Conservation (phyloP, 2,329 filamentous ascomycete species). For the Fusarium sp. region DNA sequence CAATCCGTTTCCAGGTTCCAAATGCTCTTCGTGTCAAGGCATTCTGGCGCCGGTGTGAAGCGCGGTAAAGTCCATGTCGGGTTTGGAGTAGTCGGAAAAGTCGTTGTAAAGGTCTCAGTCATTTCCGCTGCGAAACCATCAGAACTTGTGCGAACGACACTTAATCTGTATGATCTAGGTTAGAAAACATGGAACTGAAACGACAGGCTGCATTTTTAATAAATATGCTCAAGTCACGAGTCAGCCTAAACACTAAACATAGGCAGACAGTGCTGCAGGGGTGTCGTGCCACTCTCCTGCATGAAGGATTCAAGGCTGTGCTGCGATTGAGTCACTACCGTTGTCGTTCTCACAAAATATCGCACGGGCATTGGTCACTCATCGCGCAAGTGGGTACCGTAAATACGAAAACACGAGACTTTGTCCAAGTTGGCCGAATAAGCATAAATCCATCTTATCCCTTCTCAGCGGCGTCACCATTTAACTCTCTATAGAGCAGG, state of each 20-base stretch:
- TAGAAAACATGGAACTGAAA: background rate
- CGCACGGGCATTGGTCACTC: background rate
- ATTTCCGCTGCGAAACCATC: fast-evolving
- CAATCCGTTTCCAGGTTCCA: background rate
- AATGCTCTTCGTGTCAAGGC: background rate
- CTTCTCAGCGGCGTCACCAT: background rate
- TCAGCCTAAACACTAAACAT: background rate
- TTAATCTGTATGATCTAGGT: fast-evolving
- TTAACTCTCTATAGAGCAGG: background rate
- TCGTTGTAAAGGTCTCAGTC: background rate
- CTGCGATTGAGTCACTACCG: background rate
- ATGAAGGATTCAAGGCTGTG: background rate
- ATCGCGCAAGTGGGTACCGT: background rate
- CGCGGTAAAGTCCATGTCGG: background rate
- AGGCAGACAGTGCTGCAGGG: background rate
- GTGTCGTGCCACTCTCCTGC: background rate
- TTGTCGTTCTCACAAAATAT: background rate
- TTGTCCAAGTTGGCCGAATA: too few species aligned
- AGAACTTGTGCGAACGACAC: fast-evolving
- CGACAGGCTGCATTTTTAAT: fast-evolving
- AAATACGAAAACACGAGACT: background rate
- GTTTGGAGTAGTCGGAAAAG: background rate
- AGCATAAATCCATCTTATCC: background rate
- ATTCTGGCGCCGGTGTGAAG: background rate
- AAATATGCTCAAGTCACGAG: background rate